A percentile compares a stretch with the other conserved stretches of the same genome.
Conservation (phyloP, 306 rosid genomes). For the Trifolium dubium region DNA sequence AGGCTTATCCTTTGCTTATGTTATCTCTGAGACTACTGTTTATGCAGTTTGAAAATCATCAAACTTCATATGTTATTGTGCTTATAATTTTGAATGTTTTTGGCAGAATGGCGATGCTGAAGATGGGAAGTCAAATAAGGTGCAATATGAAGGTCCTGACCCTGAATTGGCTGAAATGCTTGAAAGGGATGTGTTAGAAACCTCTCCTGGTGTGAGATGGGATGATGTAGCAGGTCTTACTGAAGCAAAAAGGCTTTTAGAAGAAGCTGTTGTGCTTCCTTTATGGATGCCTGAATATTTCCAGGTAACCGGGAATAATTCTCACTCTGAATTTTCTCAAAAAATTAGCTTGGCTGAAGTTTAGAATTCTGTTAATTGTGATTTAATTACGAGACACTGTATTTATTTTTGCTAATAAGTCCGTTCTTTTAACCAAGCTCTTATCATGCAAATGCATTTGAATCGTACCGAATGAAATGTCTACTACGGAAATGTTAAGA, state of each 20-base stretch:
- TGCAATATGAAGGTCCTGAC: slow-evolving; percentile 95
- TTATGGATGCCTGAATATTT: slow-evolving; percentile 99
- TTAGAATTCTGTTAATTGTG: slow-evolving; percentile 23
- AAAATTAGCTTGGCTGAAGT: not conserved
- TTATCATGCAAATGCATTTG: slow-evolving; percentile 11
- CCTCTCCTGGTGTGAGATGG: slow-evolving; percentile 99
- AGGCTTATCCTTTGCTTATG: slow-evolving; percentile 6
- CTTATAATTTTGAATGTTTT: slow-evolving; percentile 28
- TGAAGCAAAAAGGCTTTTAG: slow-evolving; percentile 96
- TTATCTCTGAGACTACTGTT: slow-evolving; percentile 5
- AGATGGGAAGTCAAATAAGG: slow-evolving; percentile 80
- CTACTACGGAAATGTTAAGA: slow-evolving; percentile 21
- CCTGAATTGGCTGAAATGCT: slow-evolving; percentile 99
- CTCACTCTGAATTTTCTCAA: slow-evolving; percentile 23
- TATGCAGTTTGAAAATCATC: slow-evolving; percentile 17
- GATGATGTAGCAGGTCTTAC: slow-evolving; percentile 95
- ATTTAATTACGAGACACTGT: slow-evolving; percentile 15
- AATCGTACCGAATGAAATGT: slow-evolving; percentile 19
- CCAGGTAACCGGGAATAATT: slow-evolving; percentile 62
- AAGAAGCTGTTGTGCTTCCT: slow-evolving; percentile 99
- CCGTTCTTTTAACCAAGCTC: slow-evolving; percentile 17
- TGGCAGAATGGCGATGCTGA: slow-evolving; percentile 77
- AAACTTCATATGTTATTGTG: slow-evolving; percentile 32
- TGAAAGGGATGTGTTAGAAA: slow-evolving; percentile 93
- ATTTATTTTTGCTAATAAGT: not conserved